Evolutionary conservation across 2,329 filamentous ascomycete species (phyloP), one percentile per base, ranked within the genome.

Genomic region (Plectosphaerella cucumerina): DNA sequence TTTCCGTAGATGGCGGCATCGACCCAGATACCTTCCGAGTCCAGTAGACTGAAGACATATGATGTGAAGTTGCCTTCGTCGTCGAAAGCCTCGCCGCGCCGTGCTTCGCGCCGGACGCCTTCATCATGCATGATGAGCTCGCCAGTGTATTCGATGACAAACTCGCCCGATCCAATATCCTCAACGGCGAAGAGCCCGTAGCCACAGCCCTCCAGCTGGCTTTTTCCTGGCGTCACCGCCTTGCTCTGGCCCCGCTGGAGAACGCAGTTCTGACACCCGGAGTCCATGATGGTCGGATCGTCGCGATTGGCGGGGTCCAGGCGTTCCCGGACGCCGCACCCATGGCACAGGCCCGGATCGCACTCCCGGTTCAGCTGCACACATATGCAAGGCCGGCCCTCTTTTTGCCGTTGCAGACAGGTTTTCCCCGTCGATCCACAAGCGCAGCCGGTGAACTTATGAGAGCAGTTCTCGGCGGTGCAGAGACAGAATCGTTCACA

Each of bases 1-100:
- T 93, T 94, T 47, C 89, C 89, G 56, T 87, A 87, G 41, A 84
- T 83, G 18, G 86, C 88, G 6, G 85, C 85, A 62, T 94, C 90
- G 17, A 94, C 79, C 81, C 80, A 84, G 35, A 81, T 82, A 41
- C 80, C 80, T 56, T 83, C 80, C 18, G 78, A 71, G 52, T 84
- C 80, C 15, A 84, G 67, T 2, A 84, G 67, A 1, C 80, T 83
- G 51, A 84, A 84, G 31, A 83, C 72, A 51, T 84, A 90, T n/a
- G 83, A 86, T 5, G 82, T 78, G 58, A 81, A 80, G 20, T 80
- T 78, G 43, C 76, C 69, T 50, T 80, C 76, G 56, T 84, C 80
- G 50, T 87, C 78, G 50, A 84, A 84, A 6, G 81, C 78, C 50
- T 83, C 77, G 31, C 80, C 80, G 2, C 80, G 77, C 2, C 80